phyloP scores from a whole-genome alignment of 2,329 filamentous ascomycete genomes.

The Pseudogymnoascus sp. region DNA sequence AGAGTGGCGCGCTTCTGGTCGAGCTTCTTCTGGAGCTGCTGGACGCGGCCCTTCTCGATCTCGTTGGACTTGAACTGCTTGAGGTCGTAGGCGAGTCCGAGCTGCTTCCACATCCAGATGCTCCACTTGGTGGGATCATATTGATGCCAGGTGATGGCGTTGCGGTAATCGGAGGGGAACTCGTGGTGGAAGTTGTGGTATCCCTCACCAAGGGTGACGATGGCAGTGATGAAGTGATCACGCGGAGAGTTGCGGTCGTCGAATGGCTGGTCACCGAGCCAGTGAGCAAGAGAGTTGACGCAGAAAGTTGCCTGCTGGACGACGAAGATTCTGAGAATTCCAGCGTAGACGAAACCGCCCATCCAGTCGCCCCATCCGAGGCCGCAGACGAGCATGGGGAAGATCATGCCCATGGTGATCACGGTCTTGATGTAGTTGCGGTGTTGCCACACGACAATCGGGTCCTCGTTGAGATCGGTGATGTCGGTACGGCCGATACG shows the following conservation, averaged over 20 bases:
- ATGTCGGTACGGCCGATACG: slow-evolving; percentile 82
- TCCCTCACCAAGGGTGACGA: slow-evolving; percentile 78
- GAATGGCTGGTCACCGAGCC: slow-evolving; percentile 86
- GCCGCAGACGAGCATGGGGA: slow-evolving; percentile 69
- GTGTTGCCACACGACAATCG: slow-evolving; percentile 82
- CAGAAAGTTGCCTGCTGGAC: slow-evolving; percentile 91
- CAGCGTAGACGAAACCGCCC: slow-evolving; percentile 77
- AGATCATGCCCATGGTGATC: slow-evolving; percentile 65
- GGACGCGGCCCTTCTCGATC: slow-evolving; percentile 83
- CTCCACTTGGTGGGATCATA: slow-evolving; percentile 89
- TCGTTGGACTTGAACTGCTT: slow-evolving; percentile 90
- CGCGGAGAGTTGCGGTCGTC: slow-evolving; percentile 87
- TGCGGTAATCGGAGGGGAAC: slow-evolving; percentile 88
- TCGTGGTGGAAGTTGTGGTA: slow-evolving; percentile 97
- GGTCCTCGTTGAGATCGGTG: slow-evolving; percentile 77
- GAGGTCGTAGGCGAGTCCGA: slow-evolving; percentile 76
- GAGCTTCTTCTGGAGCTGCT: slow-evolving; percentile 88
- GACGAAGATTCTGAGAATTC: slow-evolving; percentile 80
- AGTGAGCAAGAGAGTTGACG: slow-evolving; percentile 85
- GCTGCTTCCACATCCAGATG: slow-evolving; percentile 77
- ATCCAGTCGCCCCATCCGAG: slow-evolving; percentile 73
- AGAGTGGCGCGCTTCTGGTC: slow-evolving; percentile 76
- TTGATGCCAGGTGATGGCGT: slow-evolving; percentile 84
- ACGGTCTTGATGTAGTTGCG: slow-evolving; percentile 77
- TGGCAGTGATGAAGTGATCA: slow-evolving; percentile 77